A percentile compares a stretch with the other conserved stretches of the same genome.
phyloP scores from a whole-genome alignment of 2,329 filamentous ascomycete species.

The Aureobasidium sp. region DNA sequence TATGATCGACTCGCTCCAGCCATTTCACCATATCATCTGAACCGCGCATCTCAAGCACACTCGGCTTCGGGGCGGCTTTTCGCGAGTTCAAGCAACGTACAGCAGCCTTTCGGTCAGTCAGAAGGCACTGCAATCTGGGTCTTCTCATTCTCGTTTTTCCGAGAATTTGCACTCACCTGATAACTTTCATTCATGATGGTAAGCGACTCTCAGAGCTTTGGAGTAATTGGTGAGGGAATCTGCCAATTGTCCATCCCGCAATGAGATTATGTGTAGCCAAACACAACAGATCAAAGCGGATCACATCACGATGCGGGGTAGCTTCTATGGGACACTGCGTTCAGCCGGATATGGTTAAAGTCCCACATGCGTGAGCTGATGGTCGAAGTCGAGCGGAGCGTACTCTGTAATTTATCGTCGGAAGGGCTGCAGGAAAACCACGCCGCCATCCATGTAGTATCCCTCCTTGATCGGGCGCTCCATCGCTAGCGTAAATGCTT shows the following conservation, averaged over 20 bases:
- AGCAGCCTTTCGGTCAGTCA: neutral
- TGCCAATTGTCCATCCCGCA: neutral
- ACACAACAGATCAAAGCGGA: neutral
- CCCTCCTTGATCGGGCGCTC: neutral
- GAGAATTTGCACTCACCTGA: neutral
- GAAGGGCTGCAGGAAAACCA: neutral
- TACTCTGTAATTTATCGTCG: neutral
- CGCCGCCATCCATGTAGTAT: neutral
- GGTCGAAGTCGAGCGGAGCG: neutral
- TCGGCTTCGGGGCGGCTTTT: neutral
- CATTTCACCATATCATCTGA: neutral
- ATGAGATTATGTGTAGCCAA: neutral
- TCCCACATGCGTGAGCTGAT: neutral
- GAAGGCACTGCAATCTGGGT: neutral
- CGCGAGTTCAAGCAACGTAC: neutral
- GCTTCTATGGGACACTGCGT: neutral
- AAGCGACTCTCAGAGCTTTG: neutral
- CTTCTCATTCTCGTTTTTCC: neutral
- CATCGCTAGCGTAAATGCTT: neutral
- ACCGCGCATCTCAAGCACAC: neutral
- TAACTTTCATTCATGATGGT: neutral
- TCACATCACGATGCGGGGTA: neutral
- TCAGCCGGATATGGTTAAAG: neutral
- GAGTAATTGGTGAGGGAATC: neutral
- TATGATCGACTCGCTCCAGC: neutral